Evolutionary conservation across 768 basidiomycete species (phyloP), one percentile per base, ranked within the genome.

Genomic region (Tubosaeta sp.): DNA sequence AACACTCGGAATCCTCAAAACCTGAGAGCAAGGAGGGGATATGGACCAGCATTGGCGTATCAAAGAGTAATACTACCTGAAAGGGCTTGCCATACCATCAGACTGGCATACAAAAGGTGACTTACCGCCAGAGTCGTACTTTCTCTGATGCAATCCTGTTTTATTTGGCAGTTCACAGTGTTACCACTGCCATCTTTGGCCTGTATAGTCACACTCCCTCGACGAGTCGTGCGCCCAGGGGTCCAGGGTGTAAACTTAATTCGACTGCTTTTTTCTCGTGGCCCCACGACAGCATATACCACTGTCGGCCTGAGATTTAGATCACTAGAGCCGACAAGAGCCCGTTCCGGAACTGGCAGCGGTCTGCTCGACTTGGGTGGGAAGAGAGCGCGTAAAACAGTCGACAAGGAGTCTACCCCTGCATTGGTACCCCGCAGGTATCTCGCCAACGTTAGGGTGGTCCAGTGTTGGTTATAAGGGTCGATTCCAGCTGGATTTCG

Each of bases 61-160:
- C 89, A 39, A 94, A 66, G 35, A 93, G 70, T 6, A 93, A 64
- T 21, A 85, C 64, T 3, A 76, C 83, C 82, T 89, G 57, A 24
- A 35, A 42, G 43, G 29, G 16, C 13, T 34, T 34, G 29, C 11
- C 14, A 16, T 19, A 2, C 14, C 7, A 19, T 46, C 6, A 10
- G 25, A 29, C 27, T 21, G 19, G 47, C 38, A 29, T 32, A 44
- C 3, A 19, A 18, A 25, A 22, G 25, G 24, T 22, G 31, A 60
- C 70, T 55, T 59, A 81, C 80, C 49, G 71, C 71, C 25, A 80
- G 78, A 11, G 68, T 61, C 49, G 83, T 78, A 19, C 75, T 68
- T 46, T 81, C 75, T 3, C 74, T 81, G 8, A 87, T 64, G 32
- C 78, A 78, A 14, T 87, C 84, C 56, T 84, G 79, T 22, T 59